Evolutionary conservation across 257 asterid species (phyloP).

Genomic region (Linderniella brevidens): DNA sequence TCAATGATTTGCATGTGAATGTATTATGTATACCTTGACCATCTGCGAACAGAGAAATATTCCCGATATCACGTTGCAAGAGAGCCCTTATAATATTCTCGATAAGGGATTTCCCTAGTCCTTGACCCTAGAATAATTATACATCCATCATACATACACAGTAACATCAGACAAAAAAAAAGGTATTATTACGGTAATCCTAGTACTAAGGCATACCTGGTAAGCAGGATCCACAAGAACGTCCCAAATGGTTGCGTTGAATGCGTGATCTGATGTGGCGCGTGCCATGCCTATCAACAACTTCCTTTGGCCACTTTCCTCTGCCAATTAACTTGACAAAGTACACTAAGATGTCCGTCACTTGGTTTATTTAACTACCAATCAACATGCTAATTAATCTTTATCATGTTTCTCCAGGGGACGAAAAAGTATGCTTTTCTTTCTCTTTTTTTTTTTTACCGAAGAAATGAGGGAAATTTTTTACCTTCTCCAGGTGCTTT

Average conservation of each 20-base stretch:
- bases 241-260: slow-evolving; percentile 99
- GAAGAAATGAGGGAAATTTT: slow-evolving; percentile 11
- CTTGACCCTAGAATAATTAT: slow-evolving; percentile 60
- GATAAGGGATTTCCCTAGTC: slow-evolving; percentile 79
- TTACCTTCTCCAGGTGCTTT: slow-evolving; percentile 66
- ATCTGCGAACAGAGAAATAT: slow-evolving; percentile 85
- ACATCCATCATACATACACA: slow-evolving; percentile 7
- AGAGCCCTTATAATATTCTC: slow-evolving; percentile 80
- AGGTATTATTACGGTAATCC: background rate
- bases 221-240: slow-evolving; percentile 95
- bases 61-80: slow-evolving; percentile 80
- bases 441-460: background rate
- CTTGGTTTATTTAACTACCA: slow-evolving; percentile 15
- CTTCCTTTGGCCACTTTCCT: slow-evolving; percentile 55
- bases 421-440: background rate
- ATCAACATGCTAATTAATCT: too few relatives aligned
- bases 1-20: too few relatives aligned
- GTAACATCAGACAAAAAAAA: slow-evolving; percentile 1
- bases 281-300: slow-evolving; percentile 98
- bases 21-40: slow-evolving; percentile 39
- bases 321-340: slow-evolving; percentile 93
- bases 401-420: background rate
- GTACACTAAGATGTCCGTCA: slow-evolving; percentile 72
- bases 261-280: slow-evolving; percentile 96
- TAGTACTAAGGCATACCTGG: slow-evolving; percentile 38